Evolutionary conservation across 2,329 filamentous ascomycete species (phyloP).

Genomic region (Phoma sp.): DNA sequence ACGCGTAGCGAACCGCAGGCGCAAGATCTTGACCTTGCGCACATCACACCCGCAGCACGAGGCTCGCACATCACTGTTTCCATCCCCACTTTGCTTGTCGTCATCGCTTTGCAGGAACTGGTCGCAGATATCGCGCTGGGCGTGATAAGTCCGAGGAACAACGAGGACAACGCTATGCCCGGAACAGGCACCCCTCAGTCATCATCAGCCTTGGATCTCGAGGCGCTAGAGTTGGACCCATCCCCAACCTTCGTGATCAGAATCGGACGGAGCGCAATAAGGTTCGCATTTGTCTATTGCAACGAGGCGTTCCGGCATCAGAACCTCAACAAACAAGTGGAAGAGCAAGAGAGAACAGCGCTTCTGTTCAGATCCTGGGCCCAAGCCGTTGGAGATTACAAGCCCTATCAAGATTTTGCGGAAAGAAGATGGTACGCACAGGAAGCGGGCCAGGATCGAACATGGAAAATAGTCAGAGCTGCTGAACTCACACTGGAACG

Average conservation of each 20-base stretch:
- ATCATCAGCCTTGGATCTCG: conserved; percentile 25
- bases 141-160: not conserved
- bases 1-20: not conserved
- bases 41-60: not conserved
- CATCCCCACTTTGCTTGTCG: not conserved
- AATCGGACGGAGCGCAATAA: conserved; percentile 11
- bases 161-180: conserved; percentile 1
- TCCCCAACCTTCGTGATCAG: conserved; percentile 33
- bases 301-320: conserved; percentile 31
- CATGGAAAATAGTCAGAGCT: conserved; percentile 29
- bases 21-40: not conserved
- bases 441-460: conserved; percentile 17
- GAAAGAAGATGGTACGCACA: conserved; percentile 26
- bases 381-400: conserved; percentile 26
- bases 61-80: not conserved
- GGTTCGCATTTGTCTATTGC: conserved; percentile 28
- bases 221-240: conserved; percentile 29
- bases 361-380: conserved; percentile 38
- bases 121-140: not conserved
- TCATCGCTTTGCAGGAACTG: not conserved
- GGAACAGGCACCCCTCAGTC: not conserved
- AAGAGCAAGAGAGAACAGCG: conserved; percentile 17
- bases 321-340: conserved; percentile 12
- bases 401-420: conserved; percentile 22
- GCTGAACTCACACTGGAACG: not conserved